A percentile compares a stretch with the other conserved stretches of the same genome.
Evolutionary conservation across 495 filamentous ascomycete species (phyloP).

Genomic region (Xylaria acuta): DNA sequence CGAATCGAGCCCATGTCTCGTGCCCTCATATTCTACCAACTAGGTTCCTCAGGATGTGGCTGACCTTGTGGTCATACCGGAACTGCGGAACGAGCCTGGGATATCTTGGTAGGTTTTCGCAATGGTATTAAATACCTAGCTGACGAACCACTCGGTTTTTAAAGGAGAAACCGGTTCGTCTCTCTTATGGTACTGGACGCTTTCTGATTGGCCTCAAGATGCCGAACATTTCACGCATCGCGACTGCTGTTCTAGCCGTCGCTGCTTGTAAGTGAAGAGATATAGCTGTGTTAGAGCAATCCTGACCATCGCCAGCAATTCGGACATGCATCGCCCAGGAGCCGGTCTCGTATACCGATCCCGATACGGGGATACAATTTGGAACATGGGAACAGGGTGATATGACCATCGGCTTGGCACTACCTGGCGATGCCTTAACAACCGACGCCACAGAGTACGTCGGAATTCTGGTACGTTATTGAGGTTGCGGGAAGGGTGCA

Average conservation of each 20-base stretch:
- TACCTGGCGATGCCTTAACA: constrained; percentile 59
- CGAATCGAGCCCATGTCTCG: constrained; percentile 34
- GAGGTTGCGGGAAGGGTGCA: neutral
- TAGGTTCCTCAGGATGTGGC: constrained; percentile 12
- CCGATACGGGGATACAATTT: constrained; percentile 50
- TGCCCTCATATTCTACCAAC: neutral
- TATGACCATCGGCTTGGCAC: constrained; percentile 60
- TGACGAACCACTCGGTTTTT: constrained; percentile 27
- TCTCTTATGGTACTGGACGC: constrained; percentile 37
- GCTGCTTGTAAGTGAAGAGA: constrained; percentile 34
- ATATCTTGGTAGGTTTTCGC: constrained; percentile 23
- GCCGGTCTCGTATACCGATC: constrained; percentile 46
- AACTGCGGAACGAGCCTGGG: constrained; percentile 36
- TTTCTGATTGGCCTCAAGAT: constrained; percentile 40
- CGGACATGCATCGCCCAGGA: constrained; percentile 38
- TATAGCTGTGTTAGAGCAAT: neutral
- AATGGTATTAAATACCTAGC: constrained; percentile 42
- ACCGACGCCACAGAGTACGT: constrained; percentile 64
- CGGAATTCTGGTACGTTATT: constrained; percentile 55
- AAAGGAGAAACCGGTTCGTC: constrained; percentile 23
- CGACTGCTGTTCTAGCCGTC: constrained; percentile 41
- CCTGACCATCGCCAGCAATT: constrained; percentile 33
- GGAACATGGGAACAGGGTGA: constrained; percentile 45
- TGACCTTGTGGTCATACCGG: constrained; percentile 31
- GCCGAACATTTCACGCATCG: constrained; percentile 38